phyloP scores from a whole-genome alignment of 495 filamentous ascomycete species.

The Mytilinidion resinicola region DNA sequence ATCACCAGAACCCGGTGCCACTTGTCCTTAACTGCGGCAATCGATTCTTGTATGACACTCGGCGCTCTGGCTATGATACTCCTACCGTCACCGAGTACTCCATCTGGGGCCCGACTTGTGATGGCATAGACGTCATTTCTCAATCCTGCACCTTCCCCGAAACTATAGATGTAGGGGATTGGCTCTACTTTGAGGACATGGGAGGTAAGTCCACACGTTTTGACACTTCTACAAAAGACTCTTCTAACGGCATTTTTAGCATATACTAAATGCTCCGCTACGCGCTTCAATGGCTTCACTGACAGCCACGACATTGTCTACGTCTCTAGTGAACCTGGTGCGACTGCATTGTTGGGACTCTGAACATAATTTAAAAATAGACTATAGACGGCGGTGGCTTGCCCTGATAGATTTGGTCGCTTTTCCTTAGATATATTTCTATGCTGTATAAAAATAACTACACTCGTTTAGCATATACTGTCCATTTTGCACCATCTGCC shows the following conservation, averaged over 20 bases:
- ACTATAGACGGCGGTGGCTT: not conserved
- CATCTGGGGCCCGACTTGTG: conserved; percentile 97
- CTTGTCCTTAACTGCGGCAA: conserved; percentile 64
- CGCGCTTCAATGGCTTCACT: conserved; percentile 96
- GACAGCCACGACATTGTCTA: conserved; percentile 90
- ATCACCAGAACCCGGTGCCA: conserved; percentile 87
- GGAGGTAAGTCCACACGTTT: conserved; percentile 42
- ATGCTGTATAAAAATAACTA: no score
- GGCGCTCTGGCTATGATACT: conserved; percentile 25
- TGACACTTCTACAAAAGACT: not conserved
- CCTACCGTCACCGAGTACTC: conserved; percentile 58
- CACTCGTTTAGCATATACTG: no score
- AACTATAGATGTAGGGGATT: conserved; percentile 82
- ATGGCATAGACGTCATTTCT: conserved; percentile 90
- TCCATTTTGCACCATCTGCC: no score
- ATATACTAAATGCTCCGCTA: conserved; percentile 95
- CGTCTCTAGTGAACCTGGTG: conserved; percentile 85
- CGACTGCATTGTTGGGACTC: conserved; percentile 60
- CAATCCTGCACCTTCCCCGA: conserved; percentile 66
- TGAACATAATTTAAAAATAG: conserved; percentile 1
- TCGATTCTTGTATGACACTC: conserved; percentile 37
- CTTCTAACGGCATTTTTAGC: conserved; percentile 38
- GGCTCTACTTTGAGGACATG: conserved; percentile 98
- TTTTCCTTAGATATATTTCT: no score
- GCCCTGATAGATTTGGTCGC: not conserved